Base-by-base conservation (phyloP, 208 protist species). In the Leishmania martiniquensis region DNA sequence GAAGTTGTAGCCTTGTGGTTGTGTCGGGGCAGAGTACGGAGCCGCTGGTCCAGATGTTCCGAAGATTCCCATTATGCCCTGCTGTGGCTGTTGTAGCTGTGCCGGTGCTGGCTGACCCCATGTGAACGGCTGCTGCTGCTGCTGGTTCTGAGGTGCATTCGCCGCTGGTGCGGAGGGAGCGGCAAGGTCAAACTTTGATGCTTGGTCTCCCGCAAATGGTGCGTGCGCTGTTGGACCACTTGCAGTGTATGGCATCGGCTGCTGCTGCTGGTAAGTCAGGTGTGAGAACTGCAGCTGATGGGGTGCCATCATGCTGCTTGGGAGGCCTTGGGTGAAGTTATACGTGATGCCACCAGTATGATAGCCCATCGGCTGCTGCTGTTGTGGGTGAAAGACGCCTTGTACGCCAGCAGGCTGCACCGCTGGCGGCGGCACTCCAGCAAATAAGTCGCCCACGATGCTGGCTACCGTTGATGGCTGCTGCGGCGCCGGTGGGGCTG, bases 381-480 rank as follows among this genome's bases (percentile, higher is more conserved):
- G 59, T 29, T 52, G 71, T 44, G 66, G 49, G 32, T 39, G 69
- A 34, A 69, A 6, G 60, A 59, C 74, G 60, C 69, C 42, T n/a
- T 55, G 68, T 25, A 37, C 65, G 5, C 51, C 44, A 29, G 47
- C 47, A 37, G n/a, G 29, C 49, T 47, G 49, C 70, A 74, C 17
- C 42, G 15, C 22, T 39, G 65, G 59, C n/a, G 57, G 57, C 1
- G 76, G 73, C 25, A 65, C 76, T 25, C 70, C 34, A 22, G 62
- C 78, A 59, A 87, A 87, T 22, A 87, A 60, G 57, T 87, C 83
- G 54, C 76, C 83, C 44, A 87, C 76, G 17, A 81, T 60, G 39
- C 59, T 81, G n/a, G 82, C 37, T 3, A 76, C 65, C 20, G 75
- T 78, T 62, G 32, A 49, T 6, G 49, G 70, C 34, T 74, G 57